A percentile compares a stretch with the other conserved stretches of the same genome.
Conservation (phyloP, 768 basidiomycete species). For the Pleurotus cornucopiae region DNA sequence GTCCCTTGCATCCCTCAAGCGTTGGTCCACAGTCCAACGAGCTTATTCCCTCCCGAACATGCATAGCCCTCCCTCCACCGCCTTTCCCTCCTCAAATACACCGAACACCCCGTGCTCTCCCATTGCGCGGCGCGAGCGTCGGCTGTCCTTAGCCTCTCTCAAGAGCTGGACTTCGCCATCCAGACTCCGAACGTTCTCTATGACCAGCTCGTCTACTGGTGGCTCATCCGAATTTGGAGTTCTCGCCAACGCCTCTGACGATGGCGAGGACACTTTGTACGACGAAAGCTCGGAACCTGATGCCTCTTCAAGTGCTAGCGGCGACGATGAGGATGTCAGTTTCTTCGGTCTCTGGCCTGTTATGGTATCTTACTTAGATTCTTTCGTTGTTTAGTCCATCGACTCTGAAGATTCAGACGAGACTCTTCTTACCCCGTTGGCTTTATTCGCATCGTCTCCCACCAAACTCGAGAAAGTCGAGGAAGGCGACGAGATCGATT, state of each 20-base stretch:
- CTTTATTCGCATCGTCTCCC: neutral
- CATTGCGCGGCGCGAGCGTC: neutral
- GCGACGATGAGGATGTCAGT: neutral
- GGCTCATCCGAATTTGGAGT: neutral
- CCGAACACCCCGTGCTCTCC: neutral
- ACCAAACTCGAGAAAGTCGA: neutral
- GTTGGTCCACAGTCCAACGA: neutral
- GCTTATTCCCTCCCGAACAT: neutral
- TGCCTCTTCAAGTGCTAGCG: neutral
- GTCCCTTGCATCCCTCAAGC: neutral
- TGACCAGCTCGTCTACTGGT: neutral
- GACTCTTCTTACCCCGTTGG: neutral
- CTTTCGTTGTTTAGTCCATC: neutral
- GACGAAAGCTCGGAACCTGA: neutral
- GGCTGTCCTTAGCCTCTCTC: neutral
- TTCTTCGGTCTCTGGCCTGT: neutral
- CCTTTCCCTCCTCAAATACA: neutral
- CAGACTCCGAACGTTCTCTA: neutral
- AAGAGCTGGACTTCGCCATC: neutral
- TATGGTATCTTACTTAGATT: neutral
- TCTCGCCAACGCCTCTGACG: neutral
- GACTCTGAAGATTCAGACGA: neutral
- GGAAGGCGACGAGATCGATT: neutral
- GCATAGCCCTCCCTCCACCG: neutral
- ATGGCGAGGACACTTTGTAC: neutral